These are phyloP conservation scores for Saccharomycopsis hybrid DNA, from an alignment of 1,139 yeast genomes.

Conservation along the genomic window DNA sequence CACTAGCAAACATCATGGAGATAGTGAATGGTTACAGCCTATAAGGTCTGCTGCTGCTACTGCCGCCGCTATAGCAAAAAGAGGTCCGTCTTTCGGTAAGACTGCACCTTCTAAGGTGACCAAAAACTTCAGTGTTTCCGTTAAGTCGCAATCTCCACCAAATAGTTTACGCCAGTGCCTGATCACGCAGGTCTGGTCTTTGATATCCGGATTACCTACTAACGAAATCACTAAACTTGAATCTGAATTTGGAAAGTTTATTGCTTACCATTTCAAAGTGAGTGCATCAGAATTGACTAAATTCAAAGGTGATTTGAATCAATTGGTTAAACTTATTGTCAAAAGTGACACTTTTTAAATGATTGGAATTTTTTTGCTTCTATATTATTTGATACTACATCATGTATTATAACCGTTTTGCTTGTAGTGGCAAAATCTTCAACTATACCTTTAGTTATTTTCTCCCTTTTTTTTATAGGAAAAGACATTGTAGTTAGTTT, in stretches of 20 bases:
- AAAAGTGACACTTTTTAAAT: slow-evolving; percentile 2
- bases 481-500: too few species aligned
- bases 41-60: neutral
- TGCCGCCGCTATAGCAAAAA: too few species aligned
- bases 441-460: too few species aligned
- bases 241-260: slow-evolving; percentile 4
- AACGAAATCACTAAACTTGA: slow-evolving; percentile 7
- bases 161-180: slow-evolving; percentile 10
- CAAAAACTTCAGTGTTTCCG: neutral
- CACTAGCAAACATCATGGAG: slow-evolving; percentile 4
- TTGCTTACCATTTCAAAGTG: slow-evolving; percentile 11
- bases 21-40: neutral
- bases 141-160: neutral
- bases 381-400: too few species aligned
- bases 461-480: too few species aligned
- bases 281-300: slow-evolving; percentile 1
- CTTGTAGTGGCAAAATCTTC: too few species aligned
- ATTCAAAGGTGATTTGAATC: slow-evolving; percentile 10
- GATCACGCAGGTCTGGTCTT: slow-evolving; percentile 13
- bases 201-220: slow-evolving; percentile 14
- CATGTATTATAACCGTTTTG: too few species aligned
- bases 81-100: too few species aligned
- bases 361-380: too few species aligned
- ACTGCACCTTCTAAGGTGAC: neutral
- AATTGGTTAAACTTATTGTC: slow-evolving; percentile 12